A percentile compares a stretch with the other conserved stretches of the same genome.
These are phyloP conservation scores for Incumbomyces lentus DNA, from an alignment of 2,329 filamentous ascomycete species.

Conservation along the genomic window DNA sequence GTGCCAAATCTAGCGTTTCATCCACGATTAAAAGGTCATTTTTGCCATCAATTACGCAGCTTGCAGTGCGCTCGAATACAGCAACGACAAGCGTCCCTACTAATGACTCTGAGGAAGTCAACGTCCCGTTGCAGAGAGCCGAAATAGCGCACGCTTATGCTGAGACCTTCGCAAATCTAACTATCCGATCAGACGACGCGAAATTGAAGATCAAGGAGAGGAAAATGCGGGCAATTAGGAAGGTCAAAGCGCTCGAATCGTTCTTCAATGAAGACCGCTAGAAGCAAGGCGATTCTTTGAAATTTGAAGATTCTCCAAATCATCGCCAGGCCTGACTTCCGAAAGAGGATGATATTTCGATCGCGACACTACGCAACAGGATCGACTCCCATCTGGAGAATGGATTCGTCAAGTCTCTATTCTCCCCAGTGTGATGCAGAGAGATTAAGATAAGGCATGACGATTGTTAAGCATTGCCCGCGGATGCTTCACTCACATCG, in stretches of 20 bases:
- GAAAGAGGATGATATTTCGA: neutral
- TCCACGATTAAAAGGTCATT: slow-evolving; percentile 10
- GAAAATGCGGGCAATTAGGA: slow-evolving; percentile 15
- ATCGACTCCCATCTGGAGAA: neutral
- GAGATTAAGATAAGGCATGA: too few species aligned
- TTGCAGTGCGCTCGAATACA: slow-evolving; percentile 4
- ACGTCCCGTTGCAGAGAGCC: neutral
- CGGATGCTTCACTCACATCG: too few species aligned
- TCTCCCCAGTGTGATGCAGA: too few species aligned
- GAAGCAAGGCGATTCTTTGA: neutral
- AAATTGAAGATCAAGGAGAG: slow-evolving; percentile 14
- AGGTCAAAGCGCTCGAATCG: slow-evolving; percentile 15
- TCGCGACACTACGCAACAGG: neutral
- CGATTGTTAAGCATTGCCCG: too few species aligned
- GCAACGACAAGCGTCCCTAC: slow-evolving; percentile 10
- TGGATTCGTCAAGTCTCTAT: neutral
- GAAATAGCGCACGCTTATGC: slow-evolving; percentile 13
- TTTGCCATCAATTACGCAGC: slow-evolving; percentile 14
- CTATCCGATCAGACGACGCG: slow-evolving; percentile 16
- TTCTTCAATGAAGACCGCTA: slow-evolving; percentile 10
- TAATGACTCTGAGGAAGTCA: neutral
- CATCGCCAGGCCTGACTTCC: neutral
- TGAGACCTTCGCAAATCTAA: slow-evolving; percentile 15
- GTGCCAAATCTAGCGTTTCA: slow-evolving; percentile 8
- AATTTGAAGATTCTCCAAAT: neutral